Base-by-base conservation (phyloP, 345 rosid species). In the Hypericum androsaemum region DNA sequence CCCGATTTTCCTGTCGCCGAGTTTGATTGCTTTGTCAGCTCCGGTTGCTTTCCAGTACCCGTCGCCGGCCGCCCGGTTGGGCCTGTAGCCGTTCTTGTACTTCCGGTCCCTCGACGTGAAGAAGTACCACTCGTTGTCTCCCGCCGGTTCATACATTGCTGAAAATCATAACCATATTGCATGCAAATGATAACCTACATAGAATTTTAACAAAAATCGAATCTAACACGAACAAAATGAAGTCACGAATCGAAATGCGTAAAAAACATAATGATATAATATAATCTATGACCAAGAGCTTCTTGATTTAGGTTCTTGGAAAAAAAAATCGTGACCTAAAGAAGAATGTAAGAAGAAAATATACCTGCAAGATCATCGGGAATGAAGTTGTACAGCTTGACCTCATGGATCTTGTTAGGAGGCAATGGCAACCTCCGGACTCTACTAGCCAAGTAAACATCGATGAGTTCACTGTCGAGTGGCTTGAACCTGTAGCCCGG, bases 21-120 rank as follows among this genome's bases (percentile, higher is more conserved):
- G 2, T 2, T 10, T 6, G 10, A 59, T 35, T 0, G 13, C 0
- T 2, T 40, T 42, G 8, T 41, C 55, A 11, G 13, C 10, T 36
- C 47, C 55, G 8, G 63, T 49, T 8, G 63, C 41, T 40, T 59
- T 59, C 63, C 63, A 59, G 11, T 37, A 59, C 28, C 63, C 63
- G 32, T 38, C 10, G 13, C 12, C 10, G n/a, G 47, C 62, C 40
- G 15, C 17, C 32, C 55, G 15, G 35, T 50, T 32, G 3, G 41
- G 55, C 5, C 55, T 7, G 7, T n/a, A n/a, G 10, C 63, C 56
- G 3, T 41, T 59, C 6, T 47, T 54, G 28, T 35, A 50, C 47
- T 50, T 59, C 35, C 35, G 8, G 39, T 28, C 0, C 36, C 62
- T 49, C 0, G 54, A 28, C 5, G 54, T 58, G 47, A 58, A 57